Percentiles rank a stretch among this genome's conserved stretches.
phyloP scores from a whole-genome alignment of 2,329 filamentous ascomycete species.

The Ceratocystis cacaofunesta region DNA sequence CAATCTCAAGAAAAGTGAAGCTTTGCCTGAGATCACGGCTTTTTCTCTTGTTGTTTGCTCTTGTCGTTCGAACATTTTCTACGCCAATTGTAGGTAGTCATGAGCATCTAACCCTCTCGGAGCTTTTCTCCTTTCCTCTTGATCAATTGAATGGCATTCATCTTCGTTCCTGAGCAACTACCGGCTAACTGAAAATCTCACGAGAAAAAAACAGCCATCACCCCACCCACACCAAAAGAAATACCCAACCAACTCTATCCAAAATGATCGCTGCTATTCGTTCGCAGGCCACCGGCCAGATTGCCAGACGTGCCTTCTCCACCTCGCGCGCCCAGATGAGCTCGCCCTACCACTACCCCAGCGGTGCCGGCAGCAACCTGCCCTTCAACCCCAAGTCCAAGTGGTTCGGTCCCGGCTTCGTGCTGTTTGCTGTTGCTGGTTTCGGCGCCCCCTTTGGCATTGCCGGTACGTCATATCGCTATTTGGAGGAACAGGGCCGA shows the following conservation, averaged over 20 bases:
- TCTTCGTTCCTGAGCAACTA: not conserved
- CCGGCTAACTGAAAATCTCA: not conserved
- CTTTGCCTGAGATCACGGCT: constrained; percentile 2
- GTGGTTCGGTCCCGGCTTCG: constrained; percentile 73
- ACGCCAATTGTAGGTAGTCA: constrained; percentile 4
- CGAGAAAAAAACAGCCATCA: constrained; percentile 13
- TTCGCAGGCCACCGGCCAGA: constrained; percentile 39
- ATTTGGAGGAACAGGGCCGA: not conserved
- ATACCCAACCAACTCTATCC: not conserved
- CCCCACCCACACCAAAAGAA: constrained; percentile 25
- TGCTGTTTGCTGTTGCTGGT: constrained; percentile 47
- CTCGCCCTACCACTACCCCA: constrained; percentile 96
- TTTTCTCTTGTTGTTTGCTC: not conserved
- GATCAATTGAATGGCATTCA: not conserved
- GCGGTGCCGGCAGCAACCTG: constrained; percentile 86
- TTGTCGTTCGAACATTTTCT: not conserved
- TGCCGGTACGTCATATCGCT: constrained; percentile 33
- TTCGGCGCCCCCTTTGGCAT: constrained; percentile 50
- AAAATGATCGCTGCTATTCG: constrained; percentile 71
- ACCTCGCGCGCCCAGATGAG: constrained; percentile 70
- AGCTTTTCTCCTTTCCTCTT: too few relatives aligned
- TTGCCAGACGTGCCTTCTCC: constrained; percentile 88
- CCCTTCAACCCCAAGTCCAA: constrained; percentile 92
- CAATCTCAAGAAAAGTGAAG: constrained; percentile 4
- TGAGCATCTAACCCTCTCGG: too few relatives aligned